These are phyloP conservation scores for Salix dunnii DNA, from an alignment of 345 rosid genomes.

Conservation along the genomic window DNA sequence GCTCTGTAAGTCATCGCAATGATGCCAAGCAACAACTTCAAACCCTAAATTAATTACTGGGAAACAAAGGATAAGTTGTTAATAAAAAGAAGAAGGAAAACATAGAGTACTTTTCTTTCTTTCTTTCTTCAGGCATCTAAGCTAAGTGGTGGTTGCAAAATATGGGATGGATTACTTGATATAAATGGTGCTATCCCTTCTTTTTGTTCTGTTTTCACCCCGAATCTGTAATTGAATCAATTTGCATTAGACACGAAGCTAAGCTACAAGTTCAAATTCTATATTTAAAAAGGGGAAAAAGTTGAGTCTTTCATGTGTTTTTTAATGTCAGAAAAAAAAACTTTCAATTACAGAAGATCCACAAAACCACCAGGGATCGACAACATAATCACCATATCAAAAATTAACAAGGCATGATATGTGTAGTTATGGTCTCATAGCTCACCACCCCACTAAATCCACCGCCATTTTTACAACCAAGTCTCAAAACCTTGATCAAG, in stretches of 20 bases:
- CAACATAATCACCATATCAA: neutral
- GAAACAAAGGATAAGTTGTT: too few relatives aligned
- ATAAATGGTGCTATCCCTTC: too few relatives aligned
- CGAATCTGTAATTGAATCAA: neutral
- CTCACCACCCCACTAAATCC: constrained; percentile 8
- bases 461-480: constrained; percentile 1
- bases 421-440: constrained; percentile 41
- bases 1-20: too few relatives aligned
- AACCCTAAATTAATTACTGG: too few relatives aligned
- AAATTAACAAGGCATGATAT: constrained; percentile 44
- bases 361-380: neutral
- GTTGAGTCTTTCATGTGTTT: neutral
- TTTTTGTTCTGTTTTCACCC: too few relatives aligned
- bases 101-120: too few relatives aligned
- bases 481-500: constrained; percentile 31
- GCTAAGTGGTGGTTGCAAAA: too few relatives aligned
- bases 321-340: neutral
- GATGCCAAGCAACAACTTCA: too few relatives aligned
- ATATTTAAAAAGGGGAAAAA: neutral
- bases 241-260: neutral
- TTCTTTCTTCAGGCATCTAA: too few relatives aligned
- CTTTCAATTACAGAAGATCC: neutral
- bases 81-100: too few relatives aligned
- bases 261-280: neutral
- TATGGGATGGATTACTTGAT: too few relatives aligned